These are phyloP conservation scores for Cubamyces sp. DNA, from an alignment of 768 basidiomycete genomes.

Conservation along the genomic window DNA sequence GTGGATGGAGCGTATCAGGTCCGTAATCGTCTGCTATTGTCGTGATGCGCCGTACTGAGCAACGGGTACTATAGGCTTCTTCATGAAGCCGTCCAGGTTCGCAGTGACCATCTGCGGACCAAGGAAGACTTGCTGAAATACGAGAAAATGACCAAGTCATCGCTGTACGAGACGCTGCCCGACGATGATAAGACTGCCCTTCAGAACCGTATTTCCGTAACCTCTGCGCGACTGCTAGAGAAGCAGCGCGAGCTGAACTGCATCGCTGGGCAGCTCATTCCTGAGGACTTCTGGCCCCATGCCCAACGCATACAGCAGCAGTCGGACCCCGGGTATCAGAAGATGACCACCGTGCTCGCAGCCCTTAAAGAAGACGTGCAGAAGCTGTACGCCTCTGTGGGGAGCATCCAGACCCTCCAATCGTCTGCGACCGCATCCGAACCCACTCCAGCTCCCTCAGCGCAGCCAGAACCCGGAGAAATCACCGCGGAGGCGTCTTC, in stretches of 20 bases:
- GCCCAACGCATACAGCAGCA: neutral
- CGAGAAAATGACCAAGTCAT: constrained; percentile 32
- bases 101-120: constrained; percentile 37
- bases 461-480: constrained; percentile 1
- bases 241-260: constrained; percentile 41
- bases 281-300: constrained; percentile 46
- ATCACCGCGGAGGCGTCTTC: neutral
- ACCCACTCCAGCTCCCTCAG: neutral
- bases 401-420: neutral
- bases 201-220: constrained; percentile 27
- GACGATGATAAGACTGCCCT: constrained; percentile 33
- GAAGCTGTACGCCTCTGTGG: constrained; percentile 1
- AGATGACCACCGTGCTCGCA: constrained; percentile 33
- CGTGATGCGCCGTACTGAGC: neutral
- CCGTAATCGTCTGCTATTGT: constrained; percentile 21
- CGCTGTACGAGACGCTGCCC: constrained; percentile 31
- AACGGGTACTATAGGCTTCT: constrained; percentile 36
- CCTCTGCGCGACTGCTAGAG: constrained; percentile 31
- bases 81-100: constrained; percentile 39
- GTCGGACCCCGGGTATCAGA: constrained; percentile 34
- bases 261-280: constrained; percentile 36
- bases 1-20: constrained; percentile 49
- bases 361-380: constrained; percentile 22
- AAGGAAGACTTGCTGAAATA: constrained; percentile 39
- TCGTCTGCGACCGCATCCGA: neutral